Conservation (phyloP, 495 filamentous ascomycete species). For the Trichocladium uniseriatum region DNA sequence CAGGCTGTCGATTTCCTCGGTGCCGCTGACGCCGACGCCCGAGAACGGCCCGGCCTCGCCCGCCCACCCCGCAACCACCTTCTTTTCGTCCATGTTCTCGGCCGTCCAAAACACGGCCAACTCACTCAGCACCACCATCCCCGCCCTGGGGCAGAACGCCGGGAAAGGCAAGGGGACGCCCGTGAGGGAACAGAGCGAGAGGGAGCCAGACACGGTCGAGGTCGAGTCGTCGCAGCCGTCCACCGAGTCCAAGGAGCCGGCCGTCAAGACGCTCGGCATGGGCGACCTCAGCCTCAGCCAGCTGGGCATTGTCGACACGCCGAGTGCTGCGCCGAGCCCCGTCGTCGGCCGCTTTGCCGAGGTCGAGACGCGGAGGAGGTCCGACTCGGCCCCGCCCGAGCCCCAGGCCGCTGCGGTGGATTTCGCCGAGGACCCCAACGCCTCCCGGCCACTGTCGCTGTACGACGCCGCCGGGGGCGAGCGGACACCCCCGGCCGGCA, state of each 20-base stretch:
- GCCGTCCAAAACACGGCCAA: slow-evolving; percentile 93
- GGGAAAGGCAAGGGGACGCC: slow-evolving; percentile 31
- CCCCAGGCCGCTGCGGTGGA: slow-evolving; percentile 16
- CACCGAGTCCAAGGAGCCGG: slow-evolving; percentile 54
- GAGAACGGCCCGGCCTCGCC: slow-evolving; percentile 38
- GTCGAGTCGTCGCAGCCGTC: slow-evolving; percentile 36
- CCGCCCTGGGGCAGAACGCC: slow-evolving; percentile 41
- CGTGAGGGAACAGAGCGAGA: slow-evolving; percentile 22
- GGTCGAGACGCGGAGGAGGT: slow-evolving; percentile 29
- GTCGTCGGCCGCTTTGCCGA: slow-evolving; percentile 37
- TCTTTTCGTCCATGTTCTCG: slow-evolving; percentile 89
- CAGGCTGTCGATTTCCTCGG: slow-evolving; percentile 72
- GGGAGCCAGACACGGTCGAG: slow-evolving; percentile 37
- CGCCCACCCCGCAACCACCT: slow-evolving; percentile 45
- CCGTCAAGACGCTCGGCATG: slow-evolving; percentile 81
- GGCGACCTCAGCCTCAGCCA: slow-evolving; percentile 84
- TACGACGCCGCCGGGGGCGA: slow-evolving; percentile 44
- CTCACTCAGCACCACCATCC: slow-evolving; percentile 68
- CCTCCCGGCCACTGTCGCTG: slow-evolving; percentile 31
- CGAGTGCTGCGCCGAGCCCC: slow-evolving; percentile 34
- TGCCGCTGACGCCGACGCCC: slow-evolving; percentile 63
- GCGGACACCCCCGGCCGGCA: slow-evolving; percentile 55
- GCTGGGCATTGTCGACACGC: slow-evolving; percentile 55
- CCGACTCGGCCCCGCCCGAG: slow-evolving; percentile 39
- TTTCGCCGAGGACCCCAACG: slow-evolving; percentile 24